A percentile compares a stretch with the other conserved stretches of the same genome.
Evolutionary conservation across 2,329 filamentous ascomycete species (phyloP).

Genomic region (Cordyceps pruinosa): DNA sequence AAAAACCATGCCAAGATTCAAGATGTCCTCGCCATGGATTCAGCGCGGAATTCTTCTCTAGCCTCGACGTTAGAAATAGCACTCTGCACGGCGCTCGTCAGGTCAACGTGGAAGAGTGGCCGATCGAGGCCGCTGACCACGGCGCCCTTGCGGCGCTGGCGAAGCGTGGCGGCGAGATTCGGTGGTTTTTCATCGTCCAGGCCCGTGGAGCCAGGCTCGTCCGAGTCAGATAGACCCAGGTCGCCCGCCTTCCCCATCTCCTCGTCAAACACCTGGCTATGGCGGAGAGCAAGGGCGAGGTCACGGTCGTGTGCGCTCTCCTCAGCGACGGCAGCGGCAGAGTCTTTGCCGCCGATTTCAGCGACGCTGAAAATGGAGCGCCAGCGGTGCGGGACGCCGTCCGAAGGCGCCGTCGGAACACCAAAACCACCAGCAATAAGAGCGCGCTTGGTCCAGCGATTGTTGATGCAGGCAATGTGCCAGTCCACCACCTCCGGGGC

Average conservation of each 20-base stretch:
- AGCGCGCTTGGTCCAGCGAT: conserved; percentile 89
- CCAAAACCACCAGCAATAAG: conserved; percentile 85
- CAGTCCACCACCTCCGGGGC: conserved; percentile 79
- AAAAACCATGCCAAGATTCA: not conserved
- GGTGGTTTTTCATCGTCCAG: conserved; percentile 29
- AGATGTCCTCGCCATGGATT: not conserved
- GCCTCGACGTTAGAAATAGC: conserved; percentile 73
- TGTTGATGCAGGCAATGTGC: conserved; percentile 92
- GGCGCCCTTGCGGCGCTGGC: conserved; percentile 44
- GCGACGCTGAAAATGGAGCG: conserved; percentile 94
- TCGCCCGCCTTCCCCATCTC: conserved; percentile 29
- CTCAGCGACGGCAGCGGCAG: conserved; percentile 64
- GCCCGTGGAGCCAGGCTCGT: conserved; percentile 20
- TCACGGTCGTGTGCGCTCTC: conserved; percentile 47
- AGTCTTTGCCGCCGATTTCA: conserved; percentile 67
- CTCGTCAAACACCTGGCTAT: conserved; percentile 22
- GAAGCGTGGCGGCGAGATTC: conserved; percentile 14
- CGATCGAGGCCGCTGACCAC: conserved; percentile 80
- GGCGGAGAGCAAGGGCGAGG: conserved; percentile 7
- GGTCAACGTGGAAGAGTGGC: conserved; percentile 88
- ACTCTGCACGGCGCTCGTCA: conserved; percentile 82
- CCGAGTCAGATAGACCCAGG: conserved; percentile 24
- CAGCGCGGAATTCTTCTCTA: conserved; percentile 28
- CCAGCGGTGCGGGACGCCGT: conserved; percentile 59
- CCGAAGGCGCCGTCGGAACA: conserved; percentile 53